phyloP scores from a whole-genome alignment of 2,329 filamentous ascomycete genomes.

The Taxawa tesnikishii region DNA sequence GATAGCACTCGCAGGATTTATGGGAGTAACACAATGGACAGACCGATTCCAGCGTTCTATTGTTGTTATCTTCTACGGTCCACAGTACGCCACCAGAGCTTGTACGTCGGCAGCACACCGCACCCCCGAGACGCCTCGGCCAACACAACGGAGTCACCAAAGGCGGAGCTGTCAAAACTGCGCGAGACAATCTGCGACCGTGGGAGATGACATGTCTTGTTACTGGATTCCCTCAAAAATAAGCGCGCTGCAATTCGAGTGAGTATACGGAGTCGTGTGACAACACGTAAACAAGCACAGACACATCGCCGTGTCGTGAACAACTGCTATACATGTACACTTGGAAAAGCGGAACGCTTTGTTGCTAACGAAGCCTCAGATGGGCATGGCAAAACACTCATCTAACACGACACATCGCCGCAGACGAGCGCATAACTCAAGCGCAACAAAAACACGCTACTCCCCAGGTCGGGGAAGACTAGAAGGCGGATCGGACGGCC shows the following conservation, averaged over 20 bases:
- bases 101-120: slow-evolving; percentile 89
- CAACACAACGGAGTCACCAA: slow-evolving; percentile 82
- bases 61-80: slow-evolving; percentile 88
- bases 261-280: too few species aligned
- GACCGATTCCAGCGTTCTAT: slow-evolving; percentile 73
- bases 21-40: slow-evolving; percentile 26
- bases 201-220: slow-evolving; percentile 89
- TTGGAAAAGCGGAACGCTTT: too few species aligned
- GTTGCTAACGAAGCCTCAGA: slow-evolving; percentile 30
- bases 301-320: not conserved
- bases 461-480: slow-evolving; percentile 26
- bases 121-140: slow-evolving; percentile 69
- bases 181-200: slow-evolving; percentile 54
- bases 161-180: slow-evolving; percentile 72
- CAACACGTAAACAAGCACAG: not conserved
- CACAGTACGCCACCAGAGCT: slow-evolving; percentile 53
- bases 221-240: slow-evolving; percentile 80
- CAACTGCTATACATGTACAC: not conserved
- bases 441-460: slow-evolving; percentile 22
- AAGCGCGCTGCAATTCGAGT: slow-evolving; percentile 91
- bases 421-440: slow-evolving; percentile 45
- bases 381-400: slow-evolving; percentile 90
- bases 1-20: not conserved
- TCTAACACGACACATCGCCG: slow-evolving; percentile 63
- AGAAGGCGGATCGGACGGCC: slow-evolving; percentile 44